A percentile compares a stretch with the other conserved stretches of the same genome.
These are phyloP conservation scores for Tetrahymena malaccensis DNA, from an alignment of 73 alveolate species.

Conservation along the genomic window DNA sequence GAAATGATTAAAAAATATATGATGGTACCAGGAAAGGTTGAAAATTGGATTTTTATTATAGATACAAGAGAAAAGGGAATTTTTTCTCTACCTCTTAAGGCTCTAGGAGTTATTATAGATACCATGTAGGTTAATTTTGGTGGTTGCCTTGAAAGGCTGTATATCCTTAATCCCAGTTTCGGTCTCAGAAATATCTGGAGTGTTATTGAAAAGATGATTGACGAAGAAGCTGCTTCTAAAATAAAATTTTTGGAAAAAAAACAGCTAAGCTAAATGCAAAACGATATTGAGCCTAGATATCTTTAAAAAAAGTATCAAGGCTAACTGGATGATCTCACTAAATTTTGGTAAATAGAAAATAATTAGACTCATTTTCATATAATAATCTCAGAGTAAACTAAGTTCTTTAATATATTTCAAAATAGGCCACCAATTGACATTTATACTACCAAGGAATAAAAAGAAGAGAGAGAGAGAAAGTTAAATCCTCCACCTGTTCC, in stretches of 20 bases:
- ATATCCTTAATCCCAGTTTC: background rate
- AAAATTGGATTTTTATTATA: conserved; percentile 22
- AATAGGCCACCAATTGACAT: background rate
- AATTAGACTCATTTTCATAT: background rate
- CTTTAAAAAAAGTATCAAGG: background rate
- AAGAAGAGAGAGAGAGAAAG: background rate
- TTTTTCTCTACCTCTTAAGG: background rate
- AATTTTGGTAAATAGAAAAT: background rate
- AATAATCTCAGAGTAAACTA: no score
- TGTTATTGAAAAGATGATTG: background rate
- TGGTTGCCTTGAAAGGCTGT: background rate
- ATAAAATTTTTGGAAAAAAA: background rate
- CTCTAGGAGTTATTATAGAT: conserved; percentile 11
- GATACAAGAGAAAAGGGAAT: conserved; percentile 16
- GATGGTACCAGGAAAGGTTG: conserved; percentile 30
- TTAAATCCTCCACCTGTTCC: background rate
- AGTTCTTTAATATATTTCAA: background rate
- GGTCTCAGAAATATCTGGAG: background rate
- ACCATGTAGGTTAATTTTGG: background rate
- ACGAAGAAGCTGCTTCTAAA: background rate
- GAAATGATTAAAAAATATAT: conserved; percentile 21
- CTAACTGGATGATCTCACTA: background rate
- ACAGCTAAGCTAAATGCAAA: background rate
- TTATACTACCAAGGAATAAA: background rate
- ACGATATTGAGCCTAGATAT: background rate